phyloP scores from a whole-genome alignment of 208 protist genomes.

The Phytomonas serpens region DNA sequence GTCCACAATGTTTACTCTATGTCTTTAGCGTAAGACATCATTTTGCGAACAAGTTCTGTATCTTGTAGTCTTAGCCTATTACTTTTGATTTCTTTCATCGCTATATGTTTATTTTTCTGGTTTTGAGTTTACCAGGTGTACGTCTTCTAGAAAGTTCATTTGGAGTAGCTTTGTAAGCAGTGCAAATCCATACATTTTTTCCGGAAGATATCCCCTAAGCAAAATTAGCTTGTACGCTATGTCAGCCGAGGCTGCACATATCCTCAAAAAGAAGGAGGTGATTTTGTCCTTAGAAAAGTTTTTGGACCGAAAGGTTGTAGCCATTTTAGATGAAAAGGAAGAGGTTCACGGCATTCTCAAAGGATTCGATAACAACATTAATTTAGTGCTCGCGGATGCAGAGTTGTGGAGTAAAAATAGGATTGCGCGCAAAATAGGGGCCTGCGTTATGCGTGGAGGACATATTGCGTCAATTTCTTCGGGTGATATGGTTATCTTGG shows the following conservation, averaged over 20 bases:
- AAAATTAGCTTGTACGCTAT: slow-evolving; percentile 17
- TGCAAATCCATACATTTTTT: background rate
- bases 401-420: slow-evolving; percentile 45
- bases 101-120: too few species aligned
- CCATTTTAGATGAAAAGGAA: slow-evolving; percentile 23
- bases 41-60: too few species aligned
- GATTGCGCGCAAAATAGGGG: slow-evolving; percentile 39
- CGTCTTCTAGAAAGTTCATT: too few species aligned
- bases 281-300: slow-evolving; percentile 69
- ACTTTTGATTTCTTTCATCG: too few species aligned
- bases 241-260: slow-evolving; percentile 61
- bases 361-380: slow-evolving; percentile 86
- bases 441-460: slow-evolving; percentile 67
- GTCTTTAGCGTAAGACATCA: too few species aligned
- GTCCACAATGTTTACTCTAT: too few species aligned
- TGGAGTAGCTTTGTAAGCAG: background rate
- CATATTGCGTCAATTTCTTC: slow-evolving; percentile 45
- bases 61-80: too few species aligned
- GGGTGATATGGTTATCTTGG: slow-evolving; percentile 42
- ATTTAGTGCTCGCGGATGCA: slow-evolving; percentile 63
- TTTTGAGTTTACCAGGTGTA: too few species aligned
- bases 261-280: slow-evolving; percentile 67
- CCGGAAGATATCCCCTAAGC: background rate
- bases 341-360: slow-evolving; percentile 72
- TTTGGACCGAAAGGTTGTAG: slow-evolving; percentile 63